Base-by-base conservation (phyloP, 768 basidiomycete species). In the Pholiota conissans region DNA sequence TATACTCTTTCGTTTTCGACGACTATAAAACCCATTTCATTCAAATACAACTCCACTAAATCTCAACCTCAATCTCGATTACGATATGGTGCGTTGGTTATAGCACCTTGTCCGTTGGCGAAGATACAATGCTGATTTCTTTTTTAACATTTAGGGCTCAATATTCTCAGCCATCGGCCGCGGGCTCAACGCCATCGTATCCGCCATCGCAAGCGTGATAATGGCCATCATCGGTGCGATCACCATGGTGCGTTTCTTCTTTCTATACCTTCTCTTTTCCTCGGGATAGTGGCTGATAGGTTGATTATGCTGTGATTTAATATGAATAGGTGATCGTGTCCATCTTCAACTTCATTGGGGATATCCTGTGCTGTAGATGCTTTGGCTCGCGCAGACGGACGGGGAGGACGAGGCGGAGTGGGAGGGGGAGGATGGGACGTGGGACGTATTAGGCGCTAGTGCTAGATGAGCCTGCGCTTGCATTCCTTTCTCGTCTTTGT, bases 101-200 rank as follows among this genome's bases (percentile, higher is more conserved):
- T 45, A 11, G 3, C 42, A 22, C 1, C 13, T 24, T 22, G 6
- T 20, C 22, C 7, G 11, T 3, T 45, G 7, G 42, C 24, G n/a
- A n/a, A n/a, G n/a, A n/a, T n/a, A n/a, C n/a, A n/a, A n/a, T n/a
- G n/a, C 22, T 45, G 18, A 45, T 13, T 24, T 50, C 32, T n/a
- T 20, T 5, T n/a, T n/a, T n/a, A n/a, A n/a, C n/a, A n/a, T n/a
- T 30, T 34, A 87, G 86, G 86, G 85, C 50, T 77, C 85, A 22
- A 75, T 87, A 51, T 73, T 88, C 67, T 87, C 85, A 66, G 79
- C 87, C 24, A 89, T 90, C 42, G 87, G 84, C 20, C 63, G 69
- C 49, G 86, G 78, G 26, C 82, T 89, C 57, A 82, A 82, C 54
- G 73, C 82, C 49, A 68, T 90, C 58, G 78, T 90, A 62, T 78